Conservation (phyloP, 1,139 yeast species). For the Hansenula sp. region DNA sequence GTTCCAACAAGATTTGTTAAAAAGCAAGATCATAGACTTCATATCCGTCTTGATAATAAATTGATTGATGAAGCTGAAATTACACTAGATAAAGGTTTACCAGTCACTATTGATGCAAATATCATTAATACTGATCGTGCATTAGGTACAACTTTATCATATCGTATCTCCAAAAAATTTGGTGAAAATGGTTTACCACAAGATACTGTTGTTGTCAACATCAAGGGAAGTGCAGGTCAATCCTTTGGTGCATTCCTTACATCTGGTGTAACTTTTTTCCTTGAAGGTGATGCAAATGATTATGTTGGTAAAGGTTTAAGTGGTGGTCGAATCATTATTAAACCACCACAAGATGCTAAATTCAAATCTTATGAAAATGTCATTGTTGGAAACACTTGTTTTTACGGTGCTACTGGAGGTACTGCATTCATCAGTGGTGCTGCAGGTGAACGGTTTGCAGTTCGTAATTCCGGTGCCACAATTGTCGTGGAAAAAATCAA, state of each 20-base stretch:
- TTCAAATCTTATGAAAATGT: conserved; percentile 96
- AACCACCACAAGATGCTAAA: conserved; percentile 79
- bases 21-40: conserved; percentile 92
- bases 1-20: conserved; percentile 91
- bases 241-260: conserved; percentile 98
- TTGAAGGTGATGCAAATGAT: conserved; percentile 97
- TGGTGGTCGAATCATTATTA: conserved; percentile 90
- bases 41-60: conserved; percentile 91
- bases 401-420: conserved; percentile 97
- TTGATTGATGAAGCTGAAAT: conserved; percentile 92
- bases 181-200: conserved; percentile 94
- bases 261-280: conserved; percentile 89
- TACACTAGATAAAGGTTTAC: conserved; percentile 89
- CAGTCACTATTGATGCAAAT: conserved; percentile 89
- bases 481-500: conserved; percentile 91
- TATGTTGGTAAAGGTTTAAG: conserved; percentile 96
- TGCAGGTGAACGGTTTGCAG: conserved; percentile 98
- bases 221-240: conserved; percentile 95
- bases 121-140: conserved; percentile 96
- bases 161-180: conserved; percentile 86
- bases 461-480: conserved; percentile 96
- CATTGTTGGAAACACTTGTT: conserved; percentile 94
- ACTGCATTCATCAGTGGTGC: conserved; percentile 92
- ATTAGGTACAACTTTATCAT: conserved; percentile 89
- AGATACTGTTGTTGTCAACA: conserved; percentile 91